Evolutionary conservation across 345 rosid genomes (phyloP).

Genomic region (Eucalyptus shirleyi): DNA sequence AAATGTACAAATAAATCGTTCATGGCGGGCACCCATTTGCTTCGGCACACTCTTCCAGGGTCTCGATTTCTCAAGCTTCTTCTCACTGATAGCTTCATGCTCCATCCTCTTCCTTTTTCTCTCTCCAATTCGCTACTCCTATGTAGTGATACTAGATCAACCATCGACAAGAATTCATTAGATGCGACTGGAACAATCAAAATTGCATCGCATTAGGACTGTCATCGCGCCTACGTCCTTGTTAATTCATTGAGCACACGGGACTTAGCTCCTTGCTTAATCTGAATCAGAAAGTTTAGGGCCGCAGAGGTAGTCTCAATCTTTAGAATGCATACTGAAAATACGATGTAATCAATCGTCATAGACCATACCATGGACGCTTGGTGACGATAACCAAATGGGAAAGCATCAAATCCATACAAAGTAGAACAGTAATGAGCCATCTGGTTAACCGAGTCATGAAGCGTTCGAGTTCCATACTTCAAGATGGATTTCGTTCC

Average conservation of each 20-base stretch:
- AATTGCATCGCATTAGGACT: neutral
- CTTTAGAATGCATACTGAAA: neutral
- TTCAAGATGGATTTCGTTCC: neutral
- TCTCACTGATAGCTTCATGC: neutral
- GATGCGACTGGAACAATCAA: neutral
- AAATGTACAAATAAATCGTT: neutral
- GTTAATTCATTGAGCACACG: neutral
- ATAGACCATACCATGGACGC: neutral
- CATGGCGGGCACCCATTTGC: neutral
- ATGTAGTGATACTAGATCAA: neutral
- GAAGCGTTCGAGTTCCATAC: neutral
- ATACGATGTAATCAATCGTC: neutral
- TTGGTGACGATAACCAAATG: neutral
- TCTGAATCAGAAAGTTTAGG: neutral
- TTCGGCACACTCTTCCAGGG: neutral
- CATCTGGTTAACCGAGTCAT: neutral
- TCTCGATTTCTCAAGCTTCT: neutral
- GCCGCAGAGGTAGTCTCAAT: neutral
- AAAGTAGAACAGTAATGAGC: neutral
- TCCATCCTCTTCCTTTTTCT: neutral
- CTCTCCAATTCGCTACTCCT: neutral
- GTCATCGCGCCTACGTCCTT: neutral
- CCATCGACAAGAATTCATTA: neutral
- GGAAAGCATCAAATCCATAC: neutral
- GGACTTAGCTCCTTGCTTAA: neutral